A percentile compares a stretch with the other conserved stretches of the same genome.
Evolutionary conservation across 345 rosid species (phyloP).

Genomic region (Lenwebbia sp.): DNA sequence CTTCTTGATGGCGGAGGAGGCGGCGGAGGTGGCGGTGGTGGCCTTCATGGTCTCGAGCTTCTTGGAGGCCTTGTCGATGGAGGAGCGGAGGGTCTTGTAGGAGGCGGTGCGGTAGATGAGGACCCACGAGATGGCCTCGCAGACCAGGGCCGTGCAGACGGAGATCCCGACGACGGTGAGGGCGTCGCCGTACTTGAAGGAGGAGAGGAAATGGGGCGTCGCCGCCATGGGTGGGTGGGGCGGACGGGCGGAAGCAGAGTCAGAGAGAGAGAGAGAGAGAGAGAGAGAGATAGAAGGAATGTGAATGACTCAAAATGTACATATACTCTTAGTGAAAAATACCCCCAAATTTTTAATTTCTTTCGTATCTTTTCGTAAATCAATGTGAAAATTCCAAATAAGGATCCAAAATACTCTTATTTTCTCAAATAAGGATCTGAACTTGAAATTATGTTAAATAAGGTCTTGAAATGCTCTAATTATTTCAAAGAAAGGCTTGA

Average conservation of each 20-base stretch:
- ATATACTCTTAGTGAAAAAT: too few species aligned
- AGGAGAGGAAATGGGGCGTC: conserved; percentile 24
- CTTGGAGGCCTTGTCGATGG: conserved; percentile 93
- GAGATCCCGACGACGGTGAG: conserved; percentile 86
- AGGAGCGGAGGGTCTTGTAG: conserved; percentile 83
- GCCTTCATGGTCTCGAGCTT: conserved; percentile 92
- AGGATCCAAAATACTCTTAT: too few species aligned
- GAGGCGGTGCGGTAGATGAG: conserved; percentile 93
- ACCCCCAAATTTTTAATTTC: too few species aligned
- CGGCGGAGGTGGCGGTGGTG: conserved; percentile 40
- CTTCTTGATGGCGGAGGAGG: conserved; percentile 36
- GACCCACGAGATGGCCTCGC: conserved; percentile 96
- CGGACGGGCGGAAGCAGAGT: neutral
- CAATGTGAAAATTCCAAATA: too few species aligned
- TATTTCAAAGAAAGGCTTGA: too few species aligned
- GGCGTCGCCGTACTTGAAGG: conserved; percentile 70
- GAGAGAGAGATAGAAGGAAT: neutral
- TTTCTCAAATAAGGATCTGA: too few species aligned
- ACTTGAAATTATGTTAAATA: too few species aligned
- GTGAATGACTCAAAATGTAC: too few species aligned
- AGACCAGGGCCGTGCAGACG: conserved; percentile 80
- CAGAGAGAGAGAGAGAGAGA: neutral
- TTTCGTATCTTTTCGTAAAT: too few species aligned
- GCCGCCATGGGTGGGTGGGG: neutral
- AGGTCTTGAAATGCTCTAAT: too few species aligned